Evolutionary conservation across 2,329 filamentous ascomycete genomes (phyloP).

Genomic region (Aureobasidium leucospermi): DNA sequence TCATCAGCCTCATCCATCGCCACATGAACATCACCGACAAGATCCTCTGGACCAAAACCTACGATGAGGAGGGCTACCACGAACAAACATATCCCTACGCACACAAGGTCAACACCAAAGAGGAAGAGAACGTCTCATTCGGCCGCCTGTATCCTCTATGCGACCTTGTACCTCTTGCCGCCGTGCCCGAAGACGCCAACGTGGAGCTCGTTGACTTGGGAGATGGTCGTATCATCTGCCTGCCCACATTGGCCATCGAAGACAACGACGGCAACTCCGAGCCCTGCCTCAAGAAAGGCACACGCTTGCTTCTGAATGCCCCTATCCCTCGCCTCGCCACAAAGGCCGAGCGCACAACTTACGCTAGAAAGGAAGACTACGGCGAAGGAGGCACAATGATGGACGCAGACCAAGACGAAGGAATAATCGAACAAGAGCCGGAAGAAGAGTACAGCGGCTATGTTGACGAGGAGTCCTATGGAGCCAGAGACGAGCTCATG

Average conservation of each 20-base stretch:
- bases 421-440: neutral
- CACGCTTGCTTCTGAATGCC: neutral
- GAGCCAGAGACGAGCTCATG: neutral
- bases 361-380: neutral
- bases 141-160: conserved; percentile 10
- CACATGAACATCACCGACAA: neutral
- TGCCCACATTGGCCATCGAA: neutral
- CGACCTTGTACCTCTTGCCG: neutral
- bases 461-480: neutral
- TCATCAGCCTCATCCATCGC: conserved; percentile 14
- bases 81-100: neutral
- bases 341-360: neutral
- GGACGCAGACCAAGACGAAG: neutral
- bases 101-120: neutral
- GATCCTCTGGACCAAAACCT: neutral
- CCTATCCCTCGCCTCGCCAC: neutral
- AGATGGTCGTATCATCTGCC: neutral
- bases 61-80: conserved; percentile 9
- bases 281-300: neutral
- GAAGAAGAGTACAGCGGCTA: conserved; percentile 5
- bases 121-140: neutral
- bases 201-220: conserved; percentile 11
- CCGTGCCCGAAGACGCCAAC: neutral
- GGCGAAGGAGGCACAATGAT: conserved; percentile 1
- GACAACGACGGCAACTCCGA: neutral